Base-by-base conservation (phyloP, 768 basidiomycete species). In the Amanita subjunquillea region DNA sequence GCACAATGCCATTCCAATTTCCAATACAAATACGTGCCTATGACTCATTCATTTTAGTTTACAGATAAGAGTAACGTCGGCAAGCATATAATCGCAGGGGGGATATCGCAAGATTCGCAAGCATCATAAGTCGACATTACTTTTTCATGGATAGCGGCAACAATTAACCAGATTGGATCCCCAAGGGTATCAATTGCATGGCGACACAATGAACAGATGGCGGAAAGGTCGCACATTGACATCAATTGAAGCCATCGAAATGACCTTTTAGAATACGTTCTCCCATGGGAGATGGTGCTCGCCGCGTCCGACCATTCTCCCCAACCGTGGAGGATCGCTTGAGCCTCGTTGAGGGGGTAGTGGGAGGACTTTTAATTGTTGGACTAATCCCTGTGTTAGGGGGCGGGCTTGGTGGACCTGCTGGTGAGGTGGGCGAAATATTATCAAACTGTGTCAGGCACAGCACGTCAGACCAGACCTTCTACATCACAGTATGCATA, bases 261-360 rank as follows among this genome's bases (percentile, higher is more conserved):
- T 92, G 90, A 7, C 90, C 90, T 72, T 88, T 92, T 59, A 92
- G 76, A 55, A 92, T 91, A 54, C 90, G 76, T 68, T 92, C 90
- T 57, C 89, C 91, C 90, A 91, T 91, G 5, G 89, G 89, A 37
- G 87, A 89, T 17, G 88, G 89, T 2, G 85, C 87, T 55, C 81
- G 72, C 51, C 78, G 81, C 8, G 75, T 75, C 47, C 75, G 75
- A n/a, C 65, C 56, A 12, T 73, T 69, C 45, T 65, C 62, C 40
- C 74, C 75, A 50, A 83, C 63, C 17, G 83, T 85, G 3, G 83
- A 78, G n/a, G 83, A 76, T 17, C 85, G 82, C 53, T 73, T 75
- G 12, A 71, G 71, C 58, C 65, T 67, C 49, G 64, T 69, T 57
- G 54, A 61, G 37, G 66, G 67, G 13, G 59, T 47, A 57, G 68